Base-by-base conservation (phyloP, 2,329 filamentous ascomycete species). In the Clonostachys byssicola region DNA sequence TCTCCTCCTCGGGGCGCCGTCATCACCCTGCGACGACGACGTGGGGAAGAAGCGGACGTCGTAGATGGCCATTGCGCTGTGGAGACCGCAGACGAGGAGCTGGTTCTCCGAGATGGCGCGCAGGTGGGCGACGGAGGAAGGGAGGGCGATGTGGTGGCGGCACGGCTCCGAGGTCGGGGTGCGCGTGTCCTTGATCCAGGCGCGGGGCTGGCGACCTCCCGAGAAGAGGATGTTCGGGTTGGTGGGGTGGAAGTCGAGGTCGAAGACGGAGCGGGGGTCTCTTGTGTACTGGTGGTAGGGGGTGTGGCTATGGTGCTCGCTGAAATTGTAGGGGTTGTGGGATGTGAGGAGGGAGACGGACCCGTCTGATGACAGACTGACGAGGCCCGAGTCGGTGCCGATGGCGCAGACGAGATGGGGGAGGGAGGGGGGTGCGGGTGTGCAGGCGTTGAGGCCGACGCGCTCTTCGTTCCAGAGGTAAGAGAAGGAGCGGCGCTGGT, bases 41-140 rank as follows among this genome's bases (percentile, higher is more conserved):
- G n/a, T 23, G 41, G 18, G 47, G 18, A 55, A 45, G 52, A 70
- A 80, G 2, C 82, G 78, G 34, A 78, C 51, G 51, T 86, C 82
- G 54, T 82, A 85, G 6, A 83, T 61, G 2, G 67, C 67, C 65
- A 85, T 75, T 46, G 56, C 65, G 56, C 68, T 70, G 34, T 62
- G 55, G 3, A 81, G 61, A 2, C 80, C 79, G 0, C 78, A 73
- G 5, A 75, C 74, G 3, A 85, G 63, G 17, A 83, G 63, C 41
- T 76, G 72, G 53, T 80, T 62, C 8, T 63, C 60, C 43, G 73
- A 71, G 3, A 82, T 54, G 45, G 73, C 70, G 34, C 68, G 69
- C 34, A 84, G 58, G 48, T 80, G 76, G 0, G 77, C 67, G 43
- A 80, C 68, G 17, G 72, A 55, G 44, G 67, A 72, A 4, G 14